phyloP scores from a whole-genome alignment of 805 yeast species.

The Starmerella geochares region DNA sequence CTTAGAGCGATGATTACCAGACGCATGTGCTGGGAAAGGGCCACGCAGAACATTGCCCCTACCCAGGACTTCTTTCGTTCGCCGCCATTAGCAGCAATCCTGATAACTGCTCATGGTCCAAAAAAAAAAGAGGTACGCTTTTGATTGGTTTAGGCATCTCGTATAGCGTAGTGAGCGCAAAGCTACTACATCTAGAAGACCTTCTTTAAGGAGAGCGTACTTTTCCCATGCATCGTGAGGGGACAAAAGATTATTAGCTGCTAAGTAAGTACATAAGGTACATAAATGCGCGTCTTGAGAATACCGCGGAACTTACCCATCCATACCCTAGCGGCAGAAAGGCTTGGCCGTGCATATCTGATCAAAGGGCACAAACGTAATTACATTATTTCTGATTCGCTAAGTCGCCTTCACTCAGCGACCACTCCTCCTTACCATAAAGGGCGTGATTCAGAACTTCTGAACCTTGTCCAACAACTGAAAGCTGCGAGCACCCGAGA shows the following conservation, averaged over 20 bases:
- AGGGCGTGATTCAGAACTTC: neutral
- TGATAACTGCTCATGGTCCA: too few relatives aligned
- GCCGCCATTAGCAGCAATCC: neutral
- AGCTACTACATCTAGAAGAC: neutral
- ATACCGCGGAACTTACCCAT: neutral
- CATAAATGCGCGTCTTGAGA: neutral
- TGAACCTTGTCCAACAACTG: neutral
- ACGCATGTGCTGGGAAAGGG: conserved; percentile 3
- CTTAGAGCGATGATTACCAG: neutral
- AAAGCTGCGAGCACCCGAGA: neutral
- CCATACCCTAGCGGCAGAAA: neutral
- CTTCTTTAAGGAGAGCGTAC: neutral
- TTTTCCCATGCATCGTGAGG: neutral
- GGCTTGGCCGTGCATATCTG: conserved; percentile 1
- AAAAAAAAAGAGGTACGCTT: neutral
- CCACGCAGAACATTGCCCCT: neutral
- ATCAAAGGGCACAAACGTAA: conserved; percentile 1
- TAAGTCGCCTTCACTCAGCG: neutral
- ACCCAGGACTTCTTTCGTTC: neutral
- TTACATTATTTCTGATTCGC: conserved; percentile 11
- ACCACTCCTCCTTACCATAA: neutral
- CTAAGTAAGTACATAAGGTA: neutral
- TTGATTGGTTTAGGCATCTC: neutral
- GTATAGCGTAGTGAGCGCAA: neutral
- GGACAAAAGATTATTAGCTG: neutral